Evolutionary conservation across 2,329 filamentous ascomycete genomes (phyloP), one percentile per base, ranked within the genome.

Genomic region (Colletotrichum costaricense): DNA sequence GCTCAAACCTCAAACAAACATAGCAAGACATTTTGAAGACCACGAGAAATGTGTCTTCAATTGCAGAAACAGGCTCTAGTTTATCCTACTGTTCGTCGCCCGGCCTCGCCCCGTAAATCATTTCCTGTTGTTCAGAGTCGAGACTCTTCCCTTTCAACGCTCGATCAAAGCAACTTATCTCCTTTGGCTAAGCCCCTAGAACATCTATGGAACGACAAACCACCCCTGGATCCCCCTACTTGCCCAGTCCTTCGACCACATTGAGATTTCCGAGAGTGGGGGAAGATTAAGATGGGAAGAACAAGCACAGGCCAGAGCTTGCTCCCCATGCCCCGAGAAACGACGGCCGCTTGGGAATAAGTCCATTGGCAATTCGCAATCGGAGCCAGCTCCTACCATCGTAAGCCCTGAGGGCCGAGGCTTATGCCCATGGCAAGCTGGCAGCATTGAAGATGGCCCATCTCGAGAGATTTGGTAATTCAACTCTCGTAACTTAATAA

Each of bases 181-280:
- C 69, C 16, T 46, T 72, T 58, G 68, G 52, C 55, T 72, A 58
- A 42, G 63, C 24, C 72, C 49, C 55, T 65, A 72, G 64, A 72
- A 65, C 56, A 54, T 69, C 72, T 35, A 52, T 65, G 69, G 69
- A 69, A 74, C 54, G 55, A 63, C 49, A 33, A 46, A 46, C 42
- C 42, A 38, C 52, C 38, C 71, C 49, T 64, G 70, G 66, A 42
- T 38, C 22, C 71, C 63, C 63, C 22, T 38, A 22, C 71, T 58
- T 22, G 49, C 60, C 35, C 63, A 52, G 33, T 66, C 12, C 38
- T 57, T 54, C 57, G 57, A 58, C 67, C 24, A 42, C 57, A 28
- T 67, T 22, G 63, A 67, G 63, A 65, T 72, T 67, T 72, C 68
- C 63, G 54, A 65, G 54, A 52, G 69, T 72, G 59, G 72, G 68